These are phyloP conservation scores for Amphicarpaea edgeworthii DNA, from an alignment of 306 rosid species.

Conservation along the genomic window DNA sequence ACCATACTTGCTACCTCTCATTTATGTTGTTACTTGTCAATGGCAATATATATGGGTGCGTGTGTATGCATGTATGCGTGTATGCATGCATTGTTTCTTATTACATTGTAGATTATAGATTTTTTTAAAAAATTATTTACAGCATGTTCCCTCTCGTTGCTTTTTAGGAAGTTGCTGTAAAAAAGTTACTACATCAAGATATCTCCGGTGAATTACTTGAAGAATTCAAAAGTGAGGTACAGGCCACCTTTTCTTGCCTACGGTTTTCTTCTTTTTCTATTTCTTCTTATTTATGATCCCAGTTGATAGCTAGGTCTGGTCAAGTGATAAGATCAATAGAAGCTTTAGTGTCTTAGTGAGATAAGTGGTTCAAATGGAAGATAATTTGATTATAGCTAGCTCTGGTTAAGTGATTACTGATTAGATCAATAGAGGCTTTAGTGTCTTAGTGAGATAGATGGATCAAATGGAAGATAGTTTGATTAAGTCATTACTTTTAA, in stretches of 20 bases:
- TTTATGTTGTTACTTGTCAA: slow-evolving; percentile 19
- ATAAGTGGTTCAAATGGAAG: too few relatives aligned
- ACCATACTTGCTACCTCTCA: slow-evolving; percentile 1
- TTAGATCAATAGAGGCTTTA: slow-evolving; percentile 24
- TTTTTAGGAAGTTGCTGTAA: slow-evolving; percentile 94
- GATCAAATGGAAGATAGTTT: slow-evolving; percentile 25
- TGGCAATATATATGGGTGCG: too few relatives aligned
- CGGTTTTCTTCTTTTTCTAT: slow-evolving; percentile 21
- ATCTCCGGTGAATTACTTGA: slow-evolving; percentile 85
- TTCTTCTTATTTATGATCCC: slow-evolving; percentile 29
- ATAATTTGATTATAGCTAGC: too few relatives aligned
- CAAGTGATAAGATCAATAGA: slow-evolving; percentile 22
- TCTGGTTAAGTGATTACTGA: not conserved
- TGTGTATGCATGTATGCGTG: too few relatives aligned
- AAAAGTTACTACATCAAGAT: slow-evolving; percentile 89
- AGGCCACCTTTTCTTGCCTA: slow-evolving; percentile 35
- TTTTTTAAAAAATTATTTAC: slow-evolving; percentile 29
- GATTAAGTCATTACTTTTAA: not conserved
- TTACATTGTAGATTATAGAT: slow-evolving; percentile 21
- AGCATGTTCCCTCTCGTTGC: slow-evolving; percentile 40
- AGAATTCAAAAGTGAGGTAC: slow-evolving; percentile 97
- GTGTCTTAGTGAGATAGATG: not conserved
- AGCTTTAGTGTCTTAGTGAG: not conserved
- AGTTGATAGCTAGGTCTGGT: slow-evolving; percentile 11
- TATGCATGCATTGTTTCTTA: slow-evolving; percentile 23